Evolutionary conservation across 805 yeast genomes (phyloP), one percentile per base, ranked within the genome.

Genomic region (Ogataea thermomethanolica): DNA sequence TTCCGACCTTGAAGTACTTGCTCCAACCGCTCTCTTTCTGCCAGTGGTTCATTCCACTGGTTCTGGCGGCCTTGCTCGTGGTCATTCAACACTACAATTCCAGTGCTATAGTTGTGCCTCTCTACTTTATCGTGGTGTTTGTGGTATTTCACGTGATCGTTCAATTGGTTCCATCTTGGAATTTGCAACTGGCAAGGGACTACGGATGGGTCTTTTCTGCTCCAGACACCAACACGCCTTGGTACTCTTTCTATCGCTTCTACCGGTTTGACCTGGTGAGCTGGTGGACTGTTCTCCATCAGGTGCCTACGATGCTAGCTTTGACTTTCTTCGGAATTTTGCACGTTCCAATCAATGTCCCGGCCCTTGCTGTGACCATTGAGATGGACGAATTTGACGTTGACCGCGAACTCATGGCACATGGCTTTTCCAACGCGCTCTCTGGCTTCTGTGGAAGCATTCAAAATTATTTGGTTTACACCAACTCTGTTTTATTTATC

Each of bases 301-400:
- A 89, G 54, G 45, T 89, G 13, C 99, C 99, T 5, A 84, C 95
- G 2, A 93, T 93, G 96, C 65, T 91, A 40, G 99, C 99, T 0
- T 69, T 93, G 48, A 90, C 98, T 0, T 93, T 93, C 58, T 93
- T 93, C 56, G 99, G 99, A 9, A 84, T 93, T 28, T 66, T 93
- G 40, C 99, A 93, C 55, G 99, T 93, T 8, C 99, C 99, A 4
- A 93, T 93, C 45, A 93, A 93, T 59, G 97, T 93, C 10, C 99
- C 99, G 1, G 98, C 99, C 0, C 70, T 93, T 33, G 97, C 98
- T 0, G 93, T 90, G 12, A 84, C 95, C 5, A 75, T 87, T 1
- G 86, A 87, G 3, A 82, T 85, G 74, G 93, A 85, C 61, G 81
- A 81, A 41, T 78, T 85, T 50, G 95, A 90, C 58, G 95, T 93